These are phyloP conservation scores for Phaseolus coccineus DNA, from an alignment of 331 rosid genomes.

Conservation along the genomic window DNA sequence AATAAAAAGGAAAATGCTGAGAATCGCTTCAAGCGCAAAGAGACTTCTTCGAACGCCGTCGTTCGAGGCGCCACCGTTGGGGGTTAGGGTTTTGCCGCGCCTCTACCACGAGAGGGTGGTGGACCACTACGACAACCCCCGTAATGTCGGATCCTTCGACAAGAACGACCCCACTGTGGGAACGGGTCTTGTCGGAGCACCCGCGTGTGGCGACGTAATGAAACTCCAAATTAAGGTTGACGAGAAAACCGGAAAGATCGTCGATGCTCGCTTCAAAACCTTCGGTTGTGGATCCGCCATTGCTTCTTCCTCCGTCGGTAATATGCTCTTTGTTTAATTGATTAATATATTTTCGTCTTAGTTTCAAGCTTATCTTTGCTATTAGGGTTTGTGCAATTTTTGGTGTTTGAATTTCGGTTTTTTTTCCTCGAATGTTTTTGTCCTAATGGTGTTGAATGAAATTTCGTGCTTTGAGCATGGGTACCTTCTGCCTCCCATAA, in stretches of 20 bases:
- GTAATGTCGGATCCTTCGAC: constrained; percentile 90
- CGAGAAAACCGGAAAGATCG: constrained; percentile 80
- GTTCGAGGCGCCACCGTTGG: constrained; percentile 43
- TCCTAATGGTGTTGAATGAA: background rate
- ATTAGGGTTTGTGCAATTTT: constrained; percentile 10
- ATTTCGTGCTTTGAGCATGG: background rate
- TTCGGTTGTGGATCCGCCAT: constrained; percentile 98
- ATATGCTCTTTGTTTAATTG: background rate
- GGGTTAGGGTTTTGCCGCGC: constrained; percentile 61
- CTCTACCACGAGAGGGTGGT: constrained; percentile 89
- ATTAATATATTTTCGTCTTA: background rate
- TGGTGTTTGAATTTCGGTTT: constrained; percentile 11
- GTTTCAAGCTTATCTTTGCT: background rate
- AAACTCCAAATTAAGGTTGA: constrained; percentile 95
- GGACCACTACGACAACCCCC: constrained; percentile 89
- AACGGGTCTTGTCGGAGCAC: constrained; percentile 95
- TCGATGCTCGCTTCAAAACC: constrained; percentile 95
- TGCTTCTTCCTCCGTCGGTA: constrained; percentile 95
- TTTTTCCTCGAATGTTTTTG: background rate
- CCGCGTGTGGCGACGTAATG: constrained; percentile 96
- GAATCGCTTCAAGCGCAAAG: constrained; percentile 63
- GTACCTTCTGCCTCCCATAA: background rate
- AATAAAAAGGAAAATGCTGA: constrained; percentile 58
- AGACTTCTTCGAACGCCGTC: constrained; percentile 57
- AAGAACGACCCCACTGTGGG: constrained; percentile 79